Percentiles rank a stretch among this genome's conserved stretches.
These are phyloP conservation scores for Tephrocybe sp. DNA, from an alignment of 768 basidiomycete species.

Conservation along the genomic window DNA sequence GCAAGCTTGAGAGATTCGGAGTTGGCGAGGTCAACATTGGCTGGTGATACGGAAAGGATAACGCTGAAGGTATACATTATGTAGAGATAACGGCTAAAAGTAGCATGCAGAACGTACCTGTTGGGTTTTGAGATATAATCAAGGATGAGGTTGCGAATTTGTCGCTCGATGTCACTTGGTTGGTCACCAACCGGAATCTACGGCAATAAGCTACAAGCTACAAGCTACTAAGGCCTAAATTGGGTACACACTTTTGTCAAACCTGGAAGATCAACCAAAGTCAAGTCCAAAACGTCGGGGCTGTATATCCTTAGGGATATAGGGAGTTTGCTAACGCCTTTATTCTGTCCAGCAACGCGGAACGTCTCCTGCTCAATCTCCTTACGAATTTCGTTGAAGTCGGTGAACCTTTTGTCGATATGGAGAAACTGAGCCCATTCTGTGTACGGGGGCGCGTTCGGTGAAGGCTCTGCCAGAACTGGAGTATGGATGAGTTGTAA, in stretches of 20 bases:
- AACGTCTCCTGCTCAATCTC: conserved; percentile 99
- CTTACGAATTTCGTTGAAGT: conserved; percentile 88
- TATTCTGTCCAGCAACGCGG: conserved; percentile 97
- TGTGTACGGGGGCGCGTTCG: conserved; percentile 46
- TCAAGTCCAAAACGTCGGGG: conserved; percentile 92
- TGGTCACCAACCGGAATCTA: conserved; percentile 96
- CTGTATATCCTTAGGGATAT: conserved; percentile 96
- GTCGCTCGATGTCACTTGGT: conserved; percentile 95
- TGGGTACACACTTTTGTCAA: conserved; percentile 78
- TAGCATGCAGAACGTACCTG: conserved; percentile 49
- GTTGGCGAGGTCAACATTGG: conserved; percentile 98
- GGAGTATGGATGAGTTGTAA: conserved; percentile 96
- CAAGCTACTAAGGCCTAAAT: not conserved
- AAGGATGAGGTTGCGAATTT: conserved; percentile 90
- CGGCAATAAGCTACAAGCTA: not conserved
- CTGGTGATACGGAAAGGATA: conserved; percentile 94
- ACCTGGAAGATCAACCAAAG: conserved; percentile 94
- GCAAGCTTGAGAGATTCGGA: conserved; percentile 98
- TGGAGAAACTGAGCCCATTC: conserved; percentile 99
- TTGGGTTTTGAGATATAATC: conserved; percentile 98
- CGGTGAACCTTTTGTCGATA: conserved; percentile 94
- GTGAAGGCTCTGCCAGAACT: conserved; percentile 44
- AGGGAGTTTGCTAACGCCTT: conserved; percentile 94
- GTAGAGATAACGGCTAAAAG: not conserved
- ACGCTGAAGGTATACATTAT: conserved; percentile 49